These are phyloP conservation scores for Phytophthora foliorum DNA, from an alignment of 352 stramenopile species.

Conservation along the genomic window DNA sequence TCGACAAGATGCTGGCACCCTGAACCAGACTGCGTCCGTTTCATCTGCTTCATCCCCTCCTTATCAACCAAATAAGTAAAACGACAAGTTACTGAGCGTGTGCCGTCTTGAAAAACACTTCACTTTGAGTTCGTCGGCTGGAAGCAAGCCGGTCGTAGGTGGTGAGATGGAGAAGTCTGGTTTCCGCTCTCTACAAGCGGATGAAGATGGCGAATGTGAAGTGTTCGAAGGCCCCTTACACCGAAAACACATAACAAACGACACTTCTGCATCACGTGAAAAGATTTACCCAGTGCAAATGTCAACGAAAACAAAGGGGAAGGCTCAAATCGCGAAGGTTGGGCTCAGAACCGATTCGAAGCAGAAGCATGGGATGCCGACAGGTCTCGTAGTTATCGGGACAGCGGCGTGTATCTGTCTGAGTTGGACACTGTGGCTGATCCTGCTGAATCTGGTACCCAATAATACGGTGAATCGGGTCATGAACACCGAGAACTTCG, in stretches of 20 bases:
- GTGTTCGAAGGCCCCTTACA: slow-evolving; percentile 15
- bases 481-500: slow-evolving; percentile 39
- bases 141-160: not conserved
- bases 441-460: slow-evolving; percentile 32
- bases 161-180: not conserved
- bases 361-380: not conserved
- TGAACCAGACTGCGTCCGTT: not conserved
- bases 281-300: slow-evolving; percentile 5
- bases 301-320: not conserved
- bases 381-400: not conserved
- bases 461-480: slow-evolving; percentile 41
- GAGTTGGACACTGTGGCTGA: slow-evolving; percentile 35
- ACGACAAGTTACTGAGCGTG: no score
- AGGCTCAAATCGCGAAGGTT: not conserved
- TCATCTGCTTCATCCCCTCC: not conserved
- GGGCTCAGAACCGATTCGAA: not conserved
- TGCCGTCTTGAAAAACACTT: not conserved
- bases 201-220: slow-evolving; percentile 13
- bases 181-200: not conserved
- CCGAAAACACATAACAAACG: not conserved
- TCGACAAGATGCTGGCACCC: no score
- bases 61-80: not conserved
- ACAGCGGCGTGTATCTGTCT: slow-evolving; percentile 15
- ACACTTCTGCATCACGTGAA: not conserved
- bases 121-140: not conserved